Base-by-base conservation (phyloP, 176 grass and related monocot genomes). In the Oryza meyeriana region DNA sequence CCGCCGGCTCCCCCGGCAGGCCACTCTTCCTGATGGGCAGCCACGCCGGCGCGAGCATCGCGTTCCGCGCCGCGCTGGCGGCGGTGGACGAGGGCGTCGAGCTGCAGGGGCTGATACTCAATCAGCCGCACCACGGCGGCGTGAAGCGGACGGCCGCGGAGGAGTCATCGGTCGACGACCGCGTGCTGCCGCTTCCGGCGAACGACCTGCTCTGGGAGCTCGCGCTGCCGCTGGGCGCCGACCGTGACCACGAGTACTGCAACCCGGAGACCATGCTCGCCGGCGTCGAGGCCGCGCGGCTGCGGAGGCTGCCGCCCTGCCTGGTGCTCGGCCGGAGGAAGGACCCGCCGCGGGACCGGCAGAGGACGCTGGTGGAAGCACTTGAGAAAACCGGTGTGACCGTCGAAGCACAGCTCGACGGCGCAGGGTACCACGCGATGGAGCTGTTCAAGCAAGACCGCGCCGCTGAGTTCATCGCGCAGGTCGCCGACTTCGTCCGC, bases 141-240 rank as follows among this genome's bases (percentile, higher is more conserved):
- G 72, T 77, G 11, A 47, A 72, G 62, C 52, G 95, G 71, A 89
- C 95, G 47, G 78, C 84, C n/a, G 89, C 95, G 3, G 95, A 94
- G 81, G 77, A 10, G 38, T 81, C 72, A 29, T 82, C 89, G 4
- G 77, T 87, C 62, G 48, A 91, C 64, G 95, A 93, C 84, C 89
- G 81, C 78, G 75, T 94, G 36, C 27, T 98, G 48, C 86, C 95
- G 73, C 90, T 98, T 10, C 61, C 86, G 5, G 90, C 64, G 3
- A 94, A 93, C 71, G 92, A 98, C 79, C 81, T 94, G 63, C 86
- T 98, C 74, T 98, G 92, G 95, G 92, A 98, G 69, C 86, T 98
- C n/a, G 74, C 92, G 18, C 85, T 94, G 81, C 92, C 95, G 35
- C 7, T 83, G 16, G 92, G 90, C 62, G 47, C 84, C 6, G 84